Evolutionary conservation across 2,329 filamentous ascomycete species (phyloP).

Genomic region (Ascochyta viciae-villosae): DNA sequence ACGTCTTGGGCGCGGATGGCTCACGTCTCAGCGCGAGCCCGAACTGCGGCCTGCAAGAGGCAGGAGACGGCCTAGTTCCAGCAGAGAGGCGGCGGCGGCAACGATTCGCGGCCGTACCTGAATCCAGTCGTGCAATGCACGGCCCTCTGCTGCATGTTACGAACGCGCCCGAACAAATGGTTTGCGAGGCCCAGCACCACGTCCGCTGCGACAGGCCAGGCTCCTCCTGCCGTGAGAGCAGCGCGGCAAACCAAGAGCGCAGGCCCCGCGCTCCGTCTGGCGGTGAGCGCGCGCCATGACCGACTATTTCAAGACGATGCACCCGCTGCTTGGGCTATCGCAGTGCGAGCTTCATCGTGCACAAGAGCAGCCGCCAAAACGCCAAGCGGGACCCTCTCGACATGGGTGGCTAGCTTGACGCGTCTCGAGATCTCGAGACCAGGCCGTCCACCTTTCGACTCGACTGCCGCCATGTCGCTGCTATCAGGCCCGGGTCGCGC

Average conservation of each 20-base stretch:
- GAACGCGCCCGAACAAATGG: slow-evolving; percentile 14
- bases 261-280: slow-evolving; percentile 1
- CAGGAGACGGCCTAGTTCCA: slow-evolving; percentile 16
- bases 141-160: slow-evolving; percentile 21
- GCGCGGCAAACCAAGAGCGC: not conserved
- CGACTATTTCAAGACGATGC: slow-evolving; percentile 13
- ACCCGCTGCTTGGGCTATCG: slow-evolving; percentile 19
- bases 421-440: slow-evolving; percentile 13
- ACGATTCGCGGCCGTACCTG: slow-evolving; percentile 21
- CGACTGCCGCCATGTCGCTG: slow-evolving; percentile 59
- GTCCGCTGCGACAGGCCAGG: not conserved
- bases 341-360: slow-evolving; percentile 19
- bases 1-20: slow-evolving; percentile 5
- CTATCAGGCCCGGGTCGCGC: slow-evolving; percentile 66
- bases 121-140: slow-evolving; percentile 12
- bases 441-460: slow-evolving; percentile 9
- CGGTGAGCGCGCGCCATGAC: slow-evolving; percentile 11
- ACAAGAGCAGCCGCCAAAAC: not conserved
- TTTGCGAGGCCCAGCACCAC: not conserved
- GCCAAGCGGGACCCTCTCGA: not conserved
- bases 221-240: not conserved
- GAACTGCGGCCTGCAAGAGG: slow-evolving; percentile 20
- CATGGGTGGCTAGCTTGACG: slow-evolving; percentile 8
- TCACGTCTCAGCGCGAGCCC: slow-evolving; percentile 22
- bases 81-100: slow-evolving; percentile 27